These are phyloP conservation scores for Aleurites moluccanus DNA, from an alignment of 441 rosid genomes.

Conservation along the genomic window DNA sequence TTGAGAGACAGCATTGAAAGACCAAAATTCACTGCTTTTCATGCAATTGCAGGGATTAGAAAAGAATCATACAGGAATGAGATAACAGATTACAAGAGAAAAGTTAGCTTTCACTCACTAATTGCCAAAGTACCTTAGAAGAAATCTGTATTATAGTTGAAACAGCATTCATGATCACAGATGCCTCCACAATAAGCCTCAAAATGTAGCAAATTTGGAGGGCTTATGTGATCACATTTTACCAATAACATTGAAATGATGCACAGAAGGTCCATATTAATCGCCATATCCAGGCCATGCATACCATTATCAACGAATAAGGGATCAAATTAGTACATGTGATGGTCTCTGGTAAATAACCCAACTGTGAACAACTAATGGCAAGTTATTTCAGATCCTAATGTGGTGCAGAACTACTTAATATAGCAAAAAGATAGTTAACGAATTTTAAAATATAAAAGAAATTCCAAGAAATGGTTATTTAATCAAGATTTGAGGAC, in stretches of 20 bases:
- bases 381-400: not conserved
- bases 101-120: not conserved
- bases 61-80: not conserved
- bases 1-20: not conserved
- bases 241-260: not conserved
- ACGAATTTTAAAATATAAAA: not conserved
- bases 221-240: not conserved
- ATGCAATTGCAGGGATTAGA: not conserved
- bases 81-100: not conserved
- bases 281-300: slow-evolving; percentile 1
- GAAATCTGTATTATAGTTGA: not conserved
- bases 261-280: not conserved
- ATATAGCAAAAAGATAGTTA: not conserved
- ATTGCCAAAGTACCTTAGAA: not conserved
- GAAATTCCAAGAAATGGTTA: not conserved
- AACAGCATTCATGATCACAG: not conserved
- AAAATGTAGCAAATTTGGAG: not conserved
- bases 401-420: not conserved
- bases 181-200: not conserved
- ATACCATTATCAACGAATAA: not conserved
- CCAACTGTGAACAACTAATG: not conserved
- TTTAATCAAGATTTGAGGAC: not conserved
- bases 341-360: not conserved
- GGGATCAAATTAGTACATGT: not conserved
- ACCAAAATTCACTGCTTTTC: not conserved